A percentile compares a stretch with the other conserved stretches of the same genome.
Evolutionary conservation across 805 yeast genomes (phyloP).

Genomic region (Wickerhamiella sorbophila): DNA sequence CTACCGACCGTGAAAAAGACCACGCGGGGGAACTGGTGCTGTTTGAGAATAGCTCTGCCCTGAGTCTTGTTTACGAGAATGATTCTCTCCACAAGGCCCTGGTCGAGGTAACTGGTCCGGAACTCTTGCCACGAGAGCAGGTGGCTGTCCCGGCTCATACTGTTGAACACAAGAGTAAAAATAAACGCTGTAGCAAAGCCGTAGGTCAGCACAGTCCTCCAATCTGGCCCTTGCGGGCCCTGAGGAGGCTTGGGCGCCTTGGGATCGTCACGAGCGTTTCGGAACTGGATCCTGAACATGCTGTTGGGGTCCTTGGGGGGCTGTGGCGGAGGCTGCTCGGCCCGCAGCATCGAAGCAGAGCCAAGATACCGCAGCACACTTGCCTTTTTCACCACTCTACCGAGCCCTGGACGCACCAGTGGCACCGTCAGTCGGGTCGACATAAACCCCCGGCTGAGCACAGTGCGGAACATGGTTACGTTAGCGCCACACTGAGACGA

Average conservation of each 20-base stretch:
- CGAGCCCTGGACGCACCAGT: background rate
- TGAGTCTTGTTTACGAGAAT: conserved; percentile 61
- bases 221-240: conserved; percentile 11
- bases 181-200: conserved; percentile 15
- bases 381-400: background rate
- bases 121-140: conserved; percentile 82
- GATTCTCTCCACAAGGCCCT: conserved; percentile 60
- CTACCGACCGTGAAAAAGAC: conserved; percentile 73
- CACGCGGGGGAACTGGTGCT: conserved; percentile 37
- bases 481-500: background rate
- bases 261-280: conserved; percentile 4
- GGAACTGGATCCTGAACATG: conserved; percentile 6
- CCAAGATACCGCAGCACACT: background rate
- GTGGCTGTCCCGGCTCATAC: conserved; percentile 25
- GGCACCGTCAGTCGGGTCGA: background rate
- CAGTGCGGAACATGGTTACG: background rate
- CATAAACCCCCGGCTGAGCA: background rate
- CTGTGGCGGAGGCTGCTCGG: background rate
- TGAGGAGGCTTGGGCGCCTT: conserved; percentile 7
- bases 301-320: background rate
- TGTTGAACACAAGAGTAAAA: conserved; percentile 8
- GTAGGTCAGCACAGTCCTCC: conserved; percentile 13
- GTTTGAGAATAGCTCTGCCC: conserved; percentile 50
- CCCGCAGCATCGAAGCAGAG: background rate
- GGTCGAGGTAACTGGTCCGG: conserved; percentile 55